Conservation (phyloP, 768 basidiomycete genomes). For the Symmetrospora coprosmae region DNA sequence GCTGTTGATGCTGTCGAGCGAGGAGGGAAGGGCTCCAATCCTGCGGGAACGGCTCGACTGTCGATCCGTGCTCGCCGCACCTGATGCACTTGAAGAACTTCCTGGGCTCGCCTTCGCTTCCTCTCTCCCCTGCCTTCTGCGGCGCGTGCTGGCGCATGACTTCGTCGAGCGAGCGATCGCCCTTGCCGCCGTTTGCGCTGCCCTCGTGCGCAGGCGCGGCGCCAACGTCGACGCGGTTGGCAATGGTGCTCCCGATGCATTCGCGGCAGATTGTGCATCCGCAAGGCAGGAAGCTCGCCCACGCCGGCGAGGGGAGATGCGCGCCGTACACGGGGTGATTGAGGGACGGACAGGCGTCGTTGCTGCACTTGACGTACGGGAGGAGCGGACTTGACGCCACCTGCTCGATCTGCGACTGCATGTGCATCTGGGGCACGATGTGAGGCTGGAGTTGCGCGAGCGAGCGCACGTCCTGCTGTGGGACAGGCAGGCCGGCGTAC, state of each 20-base stretch:
- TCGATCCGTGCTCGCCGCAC: background rate
- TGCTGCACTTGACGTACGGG: background rate
- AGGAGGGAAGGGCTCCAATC: too few relatives aligned
- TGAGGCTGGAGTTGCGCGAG: background rate
- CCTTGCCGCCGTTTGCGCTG: too few relatives aligned
- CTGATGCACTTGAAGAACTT: background rate
- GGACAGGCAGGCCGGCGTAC: too few relatives aligned
- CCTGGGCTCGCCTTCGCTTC: background rate
- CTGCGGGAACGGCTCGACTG: background rate
- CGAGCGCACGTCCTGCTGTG: background rate
- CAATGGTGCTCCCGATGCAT: background rate
- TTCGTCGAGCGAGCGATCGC: too few relatives aligned
- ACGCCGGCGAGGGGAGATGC: background rate
- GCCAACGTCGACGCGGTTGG: background rate
- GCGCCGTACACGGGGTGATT: background rate
- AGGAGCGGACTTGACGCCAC: background rate
- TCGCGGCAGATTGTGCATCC: slow-evolving; percentile 8
- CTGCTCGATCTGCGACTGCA: background rate
- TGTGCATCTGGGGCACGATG: background rate
- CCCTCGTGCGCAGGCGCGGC: background rate
- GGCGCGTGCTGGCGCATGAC: too few relatives aligned
- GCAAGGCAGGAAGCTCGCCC: background rate
- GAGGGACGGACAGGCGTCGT: background rate
- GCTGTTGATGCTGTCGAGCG: too few relatives aligned
- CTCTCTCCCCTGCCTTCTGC: background rate